Evolutionary conservation across 257 asterid species (phyloP).

Genomic region (Orobanche coerulescens): DNA sequence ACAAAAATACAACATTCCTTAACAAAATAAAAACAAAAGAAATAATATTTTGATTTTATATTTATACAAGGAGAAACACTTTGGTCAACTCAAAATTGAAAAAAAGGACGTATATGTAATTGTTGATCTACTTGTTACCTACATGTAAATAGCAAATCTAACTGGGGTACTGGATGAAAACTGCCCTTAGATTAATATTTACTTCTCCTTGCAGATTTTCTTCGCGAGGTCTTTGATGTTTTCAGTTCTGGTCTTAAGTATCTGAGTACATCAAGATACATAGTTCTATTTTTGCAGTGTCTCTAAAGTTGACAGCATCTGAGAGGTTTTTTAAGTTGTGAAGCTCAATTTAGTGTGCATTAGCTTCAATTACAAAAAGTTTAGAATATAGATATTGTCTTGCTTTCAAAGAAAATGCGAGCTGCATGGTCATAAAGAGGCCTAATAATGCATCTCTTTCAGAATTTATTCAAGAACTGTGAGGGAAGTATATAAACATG

Average conservation of each 20-base stretch:
- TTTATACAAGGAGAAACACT: no score
- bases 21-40: no score
- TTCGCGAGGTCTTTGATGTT: background rate
- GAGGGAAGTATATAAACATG: background rate
- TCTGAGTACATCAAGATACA: background rate
- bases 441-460: background rate
- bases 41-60: no score
- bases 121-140: no score
- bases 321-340: background rate
- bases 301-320: background rate
- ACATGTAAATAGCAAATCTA: no score
- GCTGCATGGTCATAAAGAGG: background rate
- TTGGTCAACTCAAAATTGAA: no score
- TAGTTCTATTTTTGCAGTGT: background rate
- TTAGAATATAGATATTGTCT: background rate
- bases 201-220: background rate
- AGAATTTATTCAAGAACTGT: background rate
- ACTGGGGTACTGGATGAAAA: no score
- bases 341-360: background rate
- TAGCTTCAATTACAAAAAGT: background rate
- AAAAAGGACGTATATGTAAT: no score
- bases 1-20: no score
- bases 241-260: background rate
- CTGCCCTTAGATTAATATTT: no score
- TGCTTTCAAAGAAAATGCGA: background rate